Evolutionary conservation across 495 filamentous ascomycete species (phyloP).

Genomic region (Hypoxylon lenormandii): DNA sequence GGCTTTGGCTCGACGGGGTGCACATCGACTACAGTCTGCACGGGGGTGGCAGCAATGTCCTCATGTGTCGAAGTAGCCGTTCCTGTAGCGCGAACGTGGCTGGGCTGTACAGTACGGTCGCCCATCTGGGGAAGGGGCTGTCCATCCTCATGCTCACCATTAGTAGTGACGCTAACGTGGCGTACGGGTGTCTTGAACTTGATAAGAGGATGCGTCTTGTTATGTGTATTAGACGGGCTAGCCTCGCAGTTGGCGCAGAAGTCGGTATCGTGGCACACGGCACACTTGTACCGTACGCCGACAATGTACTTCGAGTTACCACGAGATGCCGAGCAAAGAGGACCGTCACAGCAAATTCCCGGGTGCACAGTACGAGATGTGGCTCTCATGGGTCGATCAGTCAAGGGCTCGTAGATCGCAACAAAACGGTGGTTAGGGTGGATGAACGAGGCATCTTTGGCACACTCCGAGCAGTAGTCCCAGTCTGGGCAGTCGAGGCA

Average conservation of each 20-base stretch:
- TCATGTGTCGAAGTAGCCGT: slow-evolving; percentile 60
- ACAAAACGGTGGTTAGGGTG: slow-evolving; percentile 93
- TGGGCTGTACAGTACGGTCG: slow-evolving; percentile 59
- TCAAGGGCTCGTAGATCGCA: slow-evolving; percentile 82
- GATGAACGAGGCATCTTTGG: slow-evolving; percentile 69
- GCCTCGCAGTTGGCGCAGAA: slow-evolving; percentile 97
- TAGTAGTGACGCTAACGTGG: slow-evolving; percentile 86
- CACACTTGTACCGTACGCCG: slow-evolving; percentile 94
- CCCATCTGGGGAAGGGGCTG: slow-evolving; percentile 73
- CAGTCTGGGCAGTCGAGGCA: slow-evolving; percentile 97
- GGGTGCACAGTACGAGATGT: slow-evolving; percentile 69
- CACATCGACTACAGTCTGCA: slow-evolving; percentile 79
- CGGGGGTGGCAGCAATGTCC: slow-evolving; percentile 69
- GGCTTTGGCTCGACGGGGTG: slow-evolving; percentile 65
- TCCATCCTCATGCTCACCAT: slow-evolving; percentile 77
- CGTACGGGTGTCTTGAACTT: slow-evolving; percentile 96
- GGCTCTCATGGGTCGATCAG: slow-evolving; percentile 57
- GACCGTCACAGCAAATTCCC: slow-evolving; percentile 95
- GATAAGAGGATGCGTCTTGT: slow-evolving; percentile 92
- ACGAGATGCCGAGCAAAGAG: slow-evolving; percentile 76
- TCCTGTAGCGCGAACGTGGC: slow-evolving; percentile 61
- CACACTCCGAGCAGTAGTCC: slow-evolving; percentile 91
- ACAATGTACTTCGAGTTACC: slow-evolving; percentile 73
- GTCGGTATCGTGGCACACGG: slow-evolving; percentile 94
- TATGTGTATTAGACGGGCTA: slow-evolving; percentile 83